Percentiles rank a stretch among this genome's conserved stretches.
phyloP scores from a whole-genome alignment of 2,329 filamentous ascomycete species.

The Penicillium sp. region DNA sequence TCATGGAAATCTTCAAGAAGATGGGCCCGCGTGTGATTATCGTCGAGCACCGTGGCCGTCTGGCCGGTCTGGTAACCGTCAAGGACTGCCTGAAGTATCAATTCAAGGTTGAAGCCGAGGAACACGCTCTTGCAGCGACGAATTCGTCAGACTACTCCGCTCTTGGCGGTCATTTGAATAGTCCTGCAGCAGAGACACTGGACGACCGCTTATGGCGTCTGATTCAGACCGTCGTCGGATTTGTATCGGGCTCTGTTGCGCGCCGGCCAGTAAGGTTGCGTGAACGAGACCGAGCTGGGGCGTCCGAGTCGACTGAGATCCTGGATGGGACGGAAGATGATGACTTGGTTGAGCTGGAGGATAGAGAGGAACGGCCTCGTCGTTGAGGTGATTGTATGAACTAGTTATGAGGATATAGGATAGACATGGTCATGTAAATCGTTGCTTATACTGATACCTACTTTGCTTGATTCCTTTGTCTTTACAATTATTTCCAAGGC shows the following conservation, averaged over 20 bases:
- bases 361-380: slow-evolving; percentile 26
- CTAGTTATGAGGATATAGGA: slow-evolving; percentile 9
- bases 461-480: neutral
- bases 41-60: slow-evolving; percentile 81
- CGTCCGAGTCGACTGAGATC: slow-evolving; percentile 36
- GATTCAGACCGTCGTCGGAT: slow-evolving; percentile 32
- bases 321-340: slow-evolving; percentile 55
- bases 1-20: slow-evolving; percentile 98
- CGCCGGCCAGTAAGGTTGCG: slow-evolving; percentile 14
- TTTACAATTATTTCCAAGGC: neutral
- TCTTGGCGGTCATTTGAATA: slow-evolving; percentile 24
- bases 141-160: slow-evolving; percentile 22
- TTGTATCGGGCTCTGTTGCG: slow-evolving; percentile 15
- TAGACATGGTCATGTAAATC: slow-evolving; percentile 6
- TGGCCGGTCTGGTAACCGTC: slow-evolving; percentile 86
- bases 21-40: slow-evolving; percentile 92
- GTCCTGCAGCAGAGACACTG: slow-evolving; percentile 24
- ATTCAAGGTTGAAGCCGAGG: slow-evolving; percentile 89
- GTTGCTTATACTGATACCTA: neutral
- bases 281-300: slow-evolving; percentile 20
- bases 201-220: slow-evolving; percentile 41
- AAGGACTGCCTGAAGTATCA: slow-evolving; percentile 98
- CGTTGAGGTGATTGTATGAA: slow-evolving; percentile 2
- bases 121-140: slow-evolving; percentile 55
- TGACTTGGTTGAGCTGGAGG: slow-evolving; percentile 48